These are phyloP conservation scores for Ophiocordyceps camponoti-floridani DNA, from an alignment of 2,329 filamentous ascomycete species.

Conservation along the genomic window DNA sequence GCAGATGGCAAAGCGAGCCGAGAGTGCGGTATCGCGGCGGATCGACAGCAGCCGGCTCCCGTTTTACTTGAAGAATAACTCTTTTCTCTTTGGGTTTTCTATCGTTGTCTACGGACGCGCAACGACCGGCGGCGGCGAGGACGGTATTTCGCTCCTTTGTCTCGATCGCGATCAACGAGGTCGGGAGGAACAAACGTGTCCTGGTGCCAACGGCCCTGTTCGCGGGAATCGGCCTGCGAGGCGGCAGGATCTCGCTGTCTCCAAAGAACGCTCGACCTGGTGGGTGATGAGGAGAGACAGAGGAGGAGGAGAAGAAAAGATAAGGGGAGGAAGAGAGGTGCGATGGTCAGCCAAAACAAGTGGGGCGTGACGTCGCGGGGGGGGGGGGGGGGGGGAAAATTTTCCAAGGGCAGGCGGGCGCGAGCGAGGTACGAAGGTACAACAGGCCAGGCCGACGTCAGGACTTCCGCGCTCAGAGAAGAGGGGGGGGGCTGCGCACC, in stretches of 20 bases:
- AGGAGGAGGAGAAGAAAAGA: constrained; percentile 6
- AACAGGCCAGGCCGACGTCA: constrained; percentile 20
- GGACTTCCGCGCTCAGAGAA: constrained; percentile 39
- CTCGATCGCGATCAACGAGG: constrained; percentile 16
- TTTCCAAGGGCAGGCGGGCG: constrained; percentile 6
- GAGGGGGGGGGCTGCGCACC: constrained; percentile 29
- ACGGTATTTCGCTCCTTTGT: constrained; percentile 12
- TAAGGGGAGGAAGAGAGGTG: constrained; percentile 3
- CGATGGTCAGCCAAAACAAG: constrained; percentile 7
- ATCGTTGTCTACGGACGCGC: constrained; percentile 20
- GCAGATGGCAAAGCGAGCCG: constrained; percentile 1
- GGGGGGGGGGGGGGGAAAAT: constrained; percentile 7
- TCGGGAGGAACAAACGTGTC: constrained; percentile 17
- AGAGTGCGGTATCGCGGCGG: not conserved
- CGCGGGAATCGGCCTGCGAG: not conserved
- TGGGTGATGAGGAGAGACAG: constrained; percentile 1
- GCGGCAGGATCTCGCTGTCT: not conserved
- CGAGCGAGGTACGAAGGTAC: constrained; percentile 32
- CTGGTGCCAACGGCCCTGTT: not conserved
- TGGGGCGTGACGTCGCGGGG: constrained; percentile 13
- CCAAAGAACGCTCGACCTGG: constrained; percentile 10
- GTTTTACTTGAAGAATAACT: constrained; percentile 8
- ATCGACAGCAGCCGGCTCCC: constrained; percentile 10
- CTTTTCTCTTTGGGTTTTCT: constrained; percentile 9
- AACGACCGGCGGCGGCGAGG: constrained; percentile 13